phyloP scores from a whole-genome alignment of 2,329 filamentous ascomycete genomes.

The Aspergillus neotritici region DNA sequence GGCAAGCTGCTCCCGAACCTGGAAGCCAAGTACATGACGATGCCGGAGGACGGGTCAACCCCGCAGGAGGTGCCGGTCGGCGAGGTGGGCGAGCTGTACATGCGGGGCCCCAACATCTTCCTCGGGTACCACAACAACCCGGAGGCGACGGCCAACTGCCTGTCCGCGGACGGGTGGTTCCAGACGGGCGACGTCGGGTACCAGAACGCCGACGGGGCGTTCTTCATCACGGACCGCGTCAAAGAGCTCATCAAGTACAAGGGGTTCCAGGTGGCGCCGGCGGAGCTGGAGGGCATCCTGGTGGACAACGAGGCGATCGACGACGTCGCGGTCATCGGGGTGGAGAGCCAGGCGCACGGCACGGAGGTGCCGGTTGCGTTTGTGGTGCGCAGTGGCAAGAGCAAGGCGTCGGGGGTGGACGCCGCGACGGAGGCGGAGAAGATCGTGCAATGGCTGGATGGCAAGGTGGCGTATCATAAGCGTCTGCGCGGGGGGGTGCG shows the following conservation, averaged over 20 bases:
- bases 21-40: conserved; percentile 70
- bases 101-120: conserved; percentile 61
- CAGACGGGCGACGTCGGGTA: conserved; percentile 84
- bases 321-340: conserved; percentile 59
- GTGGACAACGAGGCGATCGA: conserved; percentile 46
- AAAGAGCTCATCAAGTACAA: conserved; percentile 63
- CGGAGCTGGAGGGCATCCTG: conserved; percentile 57
- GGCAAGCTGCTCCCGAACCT: conserved; percentile 74
- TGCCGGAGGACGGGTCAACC: conserved; percentile 45
- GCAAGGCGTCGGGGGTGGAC: conserved; percentile 41
- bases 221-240: conserved; percentile 83
- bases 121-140: conserved; percentile 58
- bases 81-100: conserved; percentile 63
- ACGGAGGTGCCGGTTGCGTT: conserved; percentile 66
- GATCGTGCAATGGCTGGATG: conserved; percentile 39
- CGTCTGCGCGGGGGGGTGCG: conserved; percentile 41
- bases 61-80: conserved; percentile 55
- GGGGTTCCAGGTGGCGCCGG: conserved; percentile 65
- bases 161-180: conserved; percentile 71
- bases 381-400: conserved; percentile 46
- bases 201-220: conserved; percentile 69
- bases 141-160: conserved; percentile 50
- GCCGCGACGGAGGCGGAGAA: conserved; percentile 46
- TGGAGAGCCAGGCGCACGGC: conserved; percentile 55
- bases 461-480: conserved; percentile 43